A percentile compares a stretch with the other conserved stretches of the same genome.
Conservation (phyloP, 768 basidiomycete species). For the Roridomyces roridus region DNA sequence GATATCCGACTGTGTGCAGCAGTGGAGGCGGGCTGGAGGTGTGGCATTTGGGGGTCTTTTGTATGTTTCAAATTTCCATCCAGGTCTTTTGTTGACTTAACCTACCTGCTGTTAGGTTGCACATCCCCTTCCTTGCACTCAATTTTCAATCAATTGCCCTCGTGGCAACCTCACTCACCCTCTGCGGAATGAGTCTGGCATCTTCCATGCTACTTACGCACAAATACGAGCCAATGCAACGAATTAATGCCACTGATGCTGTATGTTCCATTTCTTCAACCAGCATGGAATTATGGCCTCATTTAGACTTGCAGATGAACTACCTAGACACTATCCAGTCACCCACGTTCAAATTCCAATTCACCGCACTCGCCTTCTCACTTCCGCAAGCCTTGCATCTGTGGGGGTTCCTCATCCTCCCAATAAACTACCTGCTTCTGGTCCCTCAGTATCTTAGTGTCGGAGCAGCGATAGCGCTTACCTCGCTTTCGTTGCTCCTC, state of each 20-base stretch:
- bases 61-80: constrained; percentile 6
- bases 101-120: constrained; percentile 32
- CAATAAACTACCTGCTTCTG: constrained; percentile 8
- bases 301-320: constrained; percentile 37
- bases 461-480: neutral
- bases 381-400: constrained; percentile 59
- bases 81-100: too few relatives aligned
- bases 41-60: constrained; percentile 18
- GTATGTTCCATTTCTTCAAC: constrained; percentile 36
- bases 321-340: constrained; percentile 45
- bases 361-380: constrained; percentile 54
- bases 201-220: constrained; percentile 41
- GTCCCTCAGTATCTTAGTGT: neutral
- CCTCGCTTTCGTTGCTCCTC: neutral
- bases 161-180: constrained; percentile 35
- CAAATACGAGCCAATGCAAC: constrained; percentile 42
- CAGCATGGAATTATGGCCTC: too few relatives aligned
- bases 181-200: constrained; percentile 40
- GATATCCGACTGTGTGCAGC: constrained; percentile 44
- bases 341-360: constrained; percentile 48
- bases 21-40: constrained; percentile 52
- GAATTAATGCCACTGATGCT: constrained; percentile 43
- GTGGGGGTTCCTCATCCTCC: constrained; percentile 48
- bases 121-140: constrained; percentile 39
- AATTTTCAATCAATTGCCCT: constrained; percentile 31